Conservation (phyloP, 768 basidiomycete species). For the Suillus luteus region DNA sequence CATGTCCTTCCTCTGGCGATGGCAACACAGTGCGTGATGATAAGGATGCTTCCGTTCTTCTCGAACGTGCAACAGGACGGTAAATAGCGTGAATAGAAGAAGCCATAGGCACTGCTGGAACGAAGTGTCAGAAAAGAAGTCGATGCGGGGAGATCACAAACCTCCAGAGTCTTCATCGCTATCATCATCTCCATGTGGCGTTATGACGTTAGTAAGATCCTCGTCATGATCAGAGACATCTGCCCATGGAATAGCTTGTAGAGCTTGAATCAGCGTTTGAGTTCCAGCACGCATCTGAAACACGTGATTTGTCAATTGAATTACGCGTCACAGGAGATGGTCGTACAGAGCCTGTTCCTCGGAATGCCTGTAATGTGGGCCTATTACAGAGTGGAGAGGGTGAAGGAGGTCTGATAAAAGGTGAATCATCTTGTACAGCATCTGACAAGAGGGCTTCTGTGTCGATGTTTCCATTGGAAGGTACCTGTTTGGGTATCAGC, state of each 20-base stretch:
- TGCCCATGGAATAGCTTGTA: slow-evolving; percentile 83
- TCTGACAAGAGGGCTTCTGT: slow-evolving; percentile 15
- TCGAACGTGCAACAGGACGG: slow-evolving; percentile 73
- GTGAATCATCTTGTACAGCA: slow-evolving; percentile 49
- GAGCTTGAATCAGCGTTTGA: slow-evolving; percentile 85
- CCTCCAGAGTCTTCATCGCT: slow-evolving; percentile 59
- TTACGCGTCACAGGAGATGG: slow-evolving; percentile 7
- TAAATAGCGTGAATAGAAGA: slow-evolving; percentile 91
- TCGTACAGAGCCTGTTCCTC: slow-evolving; percentile 72
- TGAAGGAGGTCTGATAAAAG: slow-evolving; percentile 75
- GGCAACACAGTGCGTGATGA: slow-evolving; percentile 18
- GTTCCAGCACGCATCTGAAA: slow-evolving; percentile 83
- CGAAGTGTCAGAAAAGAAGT: slow-evolving; percentile 12
- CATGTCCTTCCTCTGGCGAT: slow-evolving; percentile 30
- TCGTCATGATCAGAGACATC: slow-evolving; percentile 71
- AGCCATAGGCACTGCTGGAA: slow-evolving; percentile 49
- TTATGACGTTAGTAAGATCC: slow-evolving; percentile 47
- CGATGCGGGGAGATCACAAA: slow-evolving; percentile 35
- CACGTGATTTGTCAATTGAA: slow-evolving; percentile 15
- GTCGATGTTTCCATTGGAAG: slow-evolving; percentile 8
- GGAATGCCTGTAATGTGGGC: slow-evolving; percentile 54
- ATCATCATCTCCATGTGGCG: slow-evolving; percentile 49
- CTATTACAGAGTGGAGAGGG: slow-evolving; percentile 50
- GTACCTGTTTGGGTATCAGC: slow-evolving; percentile 21
- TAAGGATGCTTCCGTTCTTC: slow-evolving; percentile 38